phyloP scores from a whole-genome alignment of 2,329 filamentous ascomycete genomes.

The Helotiales sp. region DNA sequence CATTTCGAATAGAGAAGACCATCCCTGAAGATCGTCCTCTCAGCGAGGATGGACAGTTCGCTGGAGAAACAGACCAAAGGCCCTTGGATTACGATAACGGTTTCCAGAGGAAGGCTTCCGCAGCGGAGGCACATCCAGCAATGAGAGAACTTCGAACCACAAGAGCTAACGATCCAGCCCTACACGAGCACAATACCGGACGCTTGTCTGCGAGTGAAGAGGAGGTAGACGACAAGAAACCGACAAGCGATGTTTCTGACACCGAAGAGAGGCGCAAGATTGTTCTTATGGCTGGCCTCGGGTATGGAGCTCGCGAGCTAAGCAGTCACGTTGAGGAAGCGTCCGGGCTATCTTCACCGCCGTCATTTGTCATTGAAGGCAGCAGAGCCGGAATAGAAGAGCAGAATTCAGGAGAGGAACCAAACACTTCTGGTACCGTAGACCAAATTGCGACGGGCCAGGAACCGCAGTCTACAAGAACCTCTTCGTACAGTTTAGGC shows the following conservation, averaged over 20 bases:
- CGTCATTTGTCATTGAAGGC: slow-evolving; percentile 18
- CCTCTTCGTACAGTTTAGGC: slow-evolving; percentile 7
- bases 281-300: slow-evolving; percentile 21
- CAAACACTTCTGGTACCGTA: background rate
- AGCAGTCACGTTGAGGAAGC: slow-evolving; percentile 28
- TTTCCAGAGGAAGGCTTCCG: background rate
- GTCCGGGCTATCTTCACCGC: slow-evolving; percentile 24
- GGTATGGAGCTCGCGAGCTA: slow-evolving; percentile 25
- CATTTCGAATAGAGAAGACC: slow-evolving; percentile 31
- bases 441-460: background rate
- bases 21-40: slow-evolving; percentile 32
- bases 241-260: background rate
- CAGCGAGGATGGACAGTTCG: slow-evolving; percentile 18
- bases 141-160: background rate
- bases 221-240: background rate
- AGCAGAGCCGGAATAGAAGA: slow-evolving; percentile 1
- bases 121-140: background rate
- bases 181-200: background rate
- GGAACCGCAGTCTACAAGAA: slow-evolving; percentile 10
- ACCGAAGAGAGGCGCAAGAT: slow-evolving; percentile 7
- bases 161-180: too few species aligned
- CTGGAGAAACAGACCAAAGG: background rate
- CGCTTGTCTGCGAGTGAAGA: background rate
- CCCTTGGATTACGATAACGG: background rate
- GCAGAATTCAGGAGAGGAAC: background rate